Evolutionary conservation across 2,329 filamentous ascomycete species (phyloP).

Genomic region (Aureobasidium namibiae): DNA sequence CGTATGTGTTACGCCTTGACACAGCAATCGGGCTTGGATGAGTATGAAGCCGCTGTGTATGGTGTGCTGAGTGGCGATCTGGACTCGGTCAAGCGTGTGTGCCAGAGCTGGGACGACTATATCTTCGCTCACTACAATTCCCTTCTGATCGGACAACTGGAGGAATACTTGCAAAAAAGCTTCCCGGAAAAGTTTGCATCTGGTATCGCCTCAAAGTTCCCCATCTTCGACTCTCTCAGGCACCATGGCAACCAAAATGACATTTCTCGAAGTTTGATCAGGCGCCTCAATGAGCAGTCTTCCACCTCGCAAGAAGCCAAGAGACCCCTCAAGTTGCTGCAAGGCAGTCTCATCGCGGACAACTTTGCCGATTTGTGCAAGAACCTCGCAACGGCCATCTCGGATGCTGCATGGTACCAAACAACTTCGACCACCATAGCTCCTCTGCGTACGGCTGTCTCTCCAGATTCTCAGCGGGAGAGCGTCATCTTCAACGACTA

Average conservation of each 20-base stretch:
- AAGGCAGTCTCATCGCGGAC: slow-evolving; percentile 64
- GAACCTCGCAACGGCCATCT: slow-evolving; percentile 36
- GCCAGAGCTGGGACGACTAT: slow-evolving; percentile 74
- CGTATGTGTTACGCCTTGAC: slow-evolving; percentile 69
- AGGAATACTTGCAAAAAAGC: slow-evolving; percentile 55
- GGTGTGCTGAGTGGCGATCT: slow-evolving; percentile 83
- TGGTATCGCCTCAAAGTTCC: slow-evolving; percentile 50
- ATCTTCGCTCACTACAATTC: slow-evolving; percentile 84
- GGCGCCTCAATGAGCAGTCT: slow-evolving; percentile 48
- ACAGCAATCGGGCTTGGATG: slow-evolving; percentile 56
- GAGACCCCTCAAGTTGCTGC: slow-evolving; percentile 64
- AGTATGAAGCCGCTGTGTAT: slow-evolving; percentile 84
- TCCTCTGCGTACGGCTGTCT: slow-evolving; percentile 11
- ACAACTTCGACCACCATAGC: slow-evolving; percentile 14
- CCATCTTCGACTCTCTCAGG: slow-evolving; percentile 56
- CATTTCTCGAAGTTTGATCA: slow-evolving; percentile 37
- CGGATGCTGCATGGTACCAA: slow-evolving; percentile 25
- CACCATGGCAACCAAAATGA: slow-evolving; percentile 47
- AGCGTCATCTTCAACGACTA: slow-evolving; percentile 31
- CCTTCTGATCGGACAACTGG: slow-evolving; percentile 72
- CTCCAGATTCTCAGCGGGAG: slow-evolving; percentile 16
- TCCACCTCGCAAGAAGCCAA: slow-evolving; percentile 51
- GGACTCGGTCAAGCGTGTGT: slow-evolving; percentile 66
- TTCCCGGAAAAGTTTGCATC: slow-evolving; percentile 47
- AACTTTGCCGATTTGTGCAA: slow-evolving; percentile 39